phyloP scores from a whole-genome alignment of 139 green algal species.

The Dunaliella primolecta region DNA sequence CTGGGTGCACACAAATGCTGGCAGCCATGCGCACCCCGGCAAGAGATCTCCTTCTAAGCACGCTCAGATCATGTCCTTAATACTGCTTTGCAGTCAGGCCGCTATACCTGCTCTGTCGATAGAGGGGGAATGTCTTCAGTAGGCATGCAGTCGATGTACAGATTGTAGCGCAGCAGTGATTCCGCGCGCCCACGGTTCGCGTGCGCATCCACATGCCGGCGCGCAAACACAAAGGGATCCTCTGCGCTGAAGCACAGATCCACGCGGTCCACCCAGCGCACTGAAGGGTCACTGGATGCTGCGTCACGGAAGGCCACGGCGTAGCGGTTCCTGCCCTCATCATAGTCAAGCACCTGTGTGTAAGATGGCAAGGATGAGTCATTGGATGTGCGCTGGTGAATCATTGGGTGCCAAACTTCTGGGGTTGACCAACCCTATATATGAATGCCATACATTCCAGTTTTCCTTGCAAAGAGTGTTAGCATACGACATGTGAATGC shows the following conservation, averaged over 20 bases:
- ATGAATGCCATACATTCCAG: too few species aligned
- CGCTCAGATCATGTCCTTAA: too few species aligned
- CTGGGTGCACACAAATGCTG: too few species aligned
- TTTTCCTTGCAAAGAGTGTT: too few species aligned
- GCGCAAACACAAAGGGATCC: conserved; percentile 63
- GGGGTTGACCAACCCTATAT: too few species aligned
- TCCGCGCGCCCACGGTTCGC: conserved; percentile 37
- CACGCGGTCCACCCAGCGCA: conserved; percentile 55
- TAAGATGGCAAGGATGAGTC: neutral
- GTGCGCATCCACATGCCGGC: conserved; percentile 51
- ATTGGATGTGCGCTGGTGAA: too few species aligned
- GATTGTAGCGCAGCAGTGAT: conserved; percentile 59
- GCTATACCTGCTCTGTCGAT: conserved; percentile 59
- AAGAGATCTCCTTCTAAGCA: too few species aligned
- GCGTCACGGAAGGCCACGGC: neutral
- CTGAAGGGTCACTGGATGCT: neutral
- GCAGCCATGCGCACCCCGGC: too few species aligned
- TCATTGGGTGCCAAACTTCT: too few species aligned
- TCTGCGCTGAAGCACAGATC: conserved; percentile 74
- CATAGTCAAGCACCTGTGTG: conserved; percentile 20
- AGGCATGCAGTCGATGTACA: conserved; percentile 84
- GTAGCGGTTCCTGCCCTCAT: conserved; percentile 16
- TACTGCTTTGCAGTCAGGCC: too few species aligned
- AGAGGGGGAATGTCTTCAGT: conserved; percentile 70
- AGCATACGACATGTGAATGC: too few species aligned